Base-by-base conservation (phyloP, 2,329 filamentous ascomycete species). In the Aspergillus pseudoviridinutans region DNA sequence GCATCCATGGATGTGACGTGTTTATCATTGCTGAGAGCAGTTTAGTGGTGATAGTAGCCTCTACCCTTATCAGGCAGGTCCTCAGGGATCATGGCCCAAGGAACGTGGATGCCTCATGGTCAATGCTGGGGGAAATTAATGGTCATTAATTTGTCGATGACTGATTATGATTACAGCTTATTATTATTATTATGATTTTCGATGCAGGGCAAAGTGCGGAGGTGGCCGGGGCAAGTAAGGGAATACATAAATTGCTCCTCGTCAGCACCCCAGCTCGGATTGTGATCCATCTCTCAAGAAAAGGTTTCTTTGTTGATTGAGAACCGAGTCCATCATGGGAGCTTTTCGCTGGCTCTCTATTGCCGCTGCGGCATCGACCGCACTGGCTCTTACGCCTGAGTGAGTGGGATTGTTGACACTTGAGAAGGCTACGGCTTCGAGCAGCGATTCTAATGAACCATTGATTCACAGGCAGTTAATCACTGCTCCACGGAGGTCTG, bases 401-500 rank as follows among this genome's bases (percentile, higher is more conserved):
- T 71, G 44, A 52, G 68, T 64, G n/a, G 41, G 41, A 25, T 47
- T 47, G 20, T 25, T 24, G 24, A 14, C 12, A 47, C 14, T 47
- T 14, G n/a, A 24, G 4, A 24, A 27, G 22, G 24, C 22, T 24
- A 32, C 14, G 6, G 32, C 12, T 35, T 35, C 14, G 32, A 24
- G 51, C 46, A 55, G 27, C 49, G 57, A 49, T 59, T 51, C 2
- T 24, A 27, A 5, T 20, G 2, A n/a, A 35, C 27, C 4, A 10
- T 6, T 28, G 29, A 50, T 35, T 17, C 14, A 54, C 52, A 76
- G 74, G 57, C 62, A 70, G 49, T 61, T 77, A 35, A 71, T 76
- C 49, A 64, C 69, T 56, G 73, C 74, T 57, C 74, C 74, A 12
- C 65, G 73, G 57, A 65, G 74, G 56, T 65, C 69, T 53, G 69